Percentiles rank a stretch among this genome's conserved stretches.
Conservation (phyloP, 345 rosid species). For the Aethionema arabicum region DNA sequence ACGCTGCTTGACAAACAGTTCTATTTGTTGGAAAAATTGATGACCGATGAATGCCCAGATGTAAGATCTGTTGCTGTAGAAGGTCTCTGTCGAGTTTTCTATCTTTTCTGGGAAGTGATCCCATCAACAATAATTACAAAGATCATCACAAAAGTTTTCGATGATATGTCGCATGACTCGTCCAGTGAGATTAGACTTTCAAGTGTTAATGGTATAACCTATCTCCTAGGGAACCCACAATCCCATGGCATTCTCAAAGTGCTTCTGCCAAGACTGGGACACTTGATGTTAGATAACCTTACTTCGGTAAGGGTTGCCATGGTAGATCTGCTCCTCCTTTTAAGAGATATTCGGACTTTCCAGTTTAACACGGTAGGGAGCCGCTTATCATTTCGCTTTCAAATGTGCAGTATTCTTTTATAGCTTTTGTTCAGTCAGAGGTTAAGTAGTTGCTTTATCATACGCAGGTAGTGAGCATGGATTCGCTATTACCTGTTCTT, state of each 20-base stretch:
- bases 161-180: constrained; percentile 71
- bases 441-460: constrained; percentile 25
- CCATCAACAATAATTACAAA: constrained; percentile 82
- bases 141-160: constrained; percentile 54
- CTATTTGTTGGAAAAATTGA: constrained; percentile 72
- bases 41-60: constrained; percentile 84
- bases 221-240: constrained; percentile 87
- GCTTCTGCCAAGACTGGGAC: constrained; percentile 74
- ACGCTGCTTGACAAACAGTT: constrained; percentile 76
- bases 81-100: constrained; percentile 84
- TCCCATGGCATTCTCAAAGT: constrained; percentile 92
- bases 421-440: constrained; percentile 1
- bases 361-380: constrained; percentile 81
- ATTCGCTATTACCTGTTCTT: constrained; percentile 59
- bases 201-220: constrained; percentile 68
- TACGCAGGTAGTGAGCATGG: constrained; percentile 71
- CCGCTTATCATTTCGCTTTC: constrained; percentile 14
- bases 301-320: constrained; percentile 62
- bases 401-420: neutral
- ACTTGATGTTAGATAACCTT: constrained; percentile 60
- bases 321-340: constrained; percentile 72
- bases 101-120: constrained; percentile 90
- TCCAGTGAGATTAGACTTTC: constrained; percentile 86
- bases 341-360: constrained; percentile 62
- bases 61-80: constrained; percentile 93